Conservation (phyloP, 768 basidiomycete genomes). For the Lyophyllum atratum region DNA sequence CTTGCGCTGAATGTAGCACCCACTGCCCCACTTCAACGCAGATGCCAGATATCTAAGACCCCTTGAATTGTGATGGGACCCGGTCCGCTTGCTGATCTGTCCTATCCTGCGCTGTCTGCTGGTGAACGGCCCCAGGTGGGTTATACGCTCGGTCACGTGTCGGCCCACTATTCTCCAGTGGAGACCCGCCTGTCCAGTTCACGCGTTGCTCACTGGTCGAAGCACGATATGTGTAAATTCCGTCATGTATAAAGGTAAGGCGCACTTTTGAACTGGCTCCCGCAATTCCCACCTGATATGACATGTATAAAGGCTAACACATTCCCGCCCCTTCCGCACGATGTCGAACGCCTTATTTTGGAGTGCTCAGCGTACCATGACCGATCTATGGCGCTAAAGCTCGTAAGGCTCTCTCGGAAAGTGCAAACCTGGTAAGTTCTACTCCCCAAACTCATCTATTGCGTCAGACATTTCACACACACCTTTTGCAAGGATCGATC, state of each 20-base stretch:
- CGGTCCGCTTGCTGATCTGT: neutral
- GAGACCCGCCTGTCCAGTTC: neutral
- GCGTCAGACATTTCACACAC: neutral
- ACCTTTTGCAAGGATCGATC: conserved; percentile 14
- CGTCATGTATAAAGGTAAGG: neutral
- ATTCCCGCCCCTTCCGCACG: conserved; percentile 14
- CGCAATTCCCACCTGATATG: conserved; percentile 4
- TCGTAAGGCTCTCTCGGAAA: conserved; percentile 8
- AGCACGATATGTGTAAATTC: neutral
- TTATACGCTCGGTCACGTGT: conserved; percentile 11
- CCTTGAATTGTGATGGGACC: neutral
- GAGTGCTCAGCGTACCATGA: conserved; percentile 19
- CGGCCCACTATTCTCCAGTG: conserved; percentile 5
- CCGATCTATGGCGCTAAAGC: conserved; percentile 8
- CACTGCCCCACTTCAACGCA: neutral
- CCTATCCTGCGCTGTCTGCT: neutral
- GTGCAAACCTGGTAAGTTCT: conserved; percentile 8
- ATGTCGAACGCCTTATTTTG: conserved; percentile 17
- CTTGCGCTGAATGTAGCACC: neutral
- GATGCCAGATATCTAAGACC: neutral
- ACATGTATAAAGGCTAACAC: neutral
- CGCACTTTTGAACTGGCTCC: neutral
- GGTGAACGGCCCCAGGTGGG: conserved; percentile 1
- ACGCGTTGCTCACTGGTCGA: neutral
- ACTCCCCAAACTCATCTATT: neutral